Percentiles rank a stretch among this genome's conserved stretches.
These are phyloP conservation scores for Pelargonium australe DNA, from an alignment of 441 rosid genomes.

Conservation along the genomic window DNA sequence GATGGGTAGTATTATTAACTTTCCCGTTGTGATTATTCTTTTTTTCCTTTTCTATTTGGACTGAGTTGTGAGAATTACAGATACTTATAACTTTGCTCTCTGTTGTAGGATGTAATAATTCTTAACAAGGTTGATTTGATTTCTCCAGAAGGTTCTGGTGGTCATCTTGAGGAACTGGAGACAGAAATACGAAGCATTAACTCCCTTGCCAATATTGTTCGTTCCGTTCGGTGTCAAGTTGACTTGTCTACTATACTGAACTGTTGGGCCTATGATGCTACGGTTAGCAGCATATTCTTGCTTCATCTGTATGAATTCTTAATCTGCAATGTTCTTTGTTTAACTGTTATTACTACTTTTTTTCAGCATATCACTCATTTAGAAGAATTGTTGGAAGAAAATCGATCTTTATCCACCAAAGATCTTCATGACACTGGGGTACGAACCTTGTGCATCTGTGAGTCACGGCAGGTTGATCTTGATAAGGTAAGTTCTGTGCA, in stretches of 20 bases:
- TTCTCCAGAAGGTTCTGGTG: constrained; percentile 44
- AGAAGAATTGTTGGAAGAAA: constrained; percentile 46
- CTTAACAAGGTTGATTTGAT: constrained; percentile 95
- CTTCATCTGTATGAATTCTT: constrained; percentile 11
- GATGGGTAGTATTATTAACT: constrained; percentile 2
- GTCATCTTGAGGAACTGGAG: constrained; percentile 58
- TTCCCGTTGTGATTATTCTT: background rate
- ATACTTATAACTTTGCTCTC: constrained; percentile 21
- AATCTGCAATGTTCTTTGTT: constrained; percentile 8
- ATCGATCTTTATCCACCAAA: constrained; percentile 35
- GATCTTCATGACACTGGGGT: constrained; percentile 62
- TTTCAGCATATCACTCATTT: constrained; percentile 45
- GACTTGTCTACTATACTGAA: constrained; percentile 67
- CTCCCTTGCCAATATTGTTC: constrained; percentile 67
- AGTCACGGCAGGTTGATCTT: constrained; percentile 37
- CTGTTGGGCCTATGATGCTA: constrained; percentile 75
- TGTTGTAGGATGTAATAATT: constrained; percentile 73
- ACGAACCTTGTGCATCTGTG: constrained; percentile 52
- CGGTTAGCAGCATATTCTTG: constrained; percentile 35
- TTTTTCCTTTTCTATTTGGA: background rate
- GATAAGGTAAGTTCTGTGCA: constrained; percentile 40
- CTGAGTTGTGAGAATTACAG: constrained; percentile 1
- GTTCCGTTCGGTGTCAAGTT: constrained; percentile 65
- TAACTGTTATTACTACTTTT: constrained; percentile 16
- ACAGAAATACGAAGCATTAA: constrained; percentile 70